A percentile compares a stretch with the other conserved stretches of the same genome.
Conservation (phyloP, 768 basidiomycete species). For the Tylopilus sp. region DNA sequence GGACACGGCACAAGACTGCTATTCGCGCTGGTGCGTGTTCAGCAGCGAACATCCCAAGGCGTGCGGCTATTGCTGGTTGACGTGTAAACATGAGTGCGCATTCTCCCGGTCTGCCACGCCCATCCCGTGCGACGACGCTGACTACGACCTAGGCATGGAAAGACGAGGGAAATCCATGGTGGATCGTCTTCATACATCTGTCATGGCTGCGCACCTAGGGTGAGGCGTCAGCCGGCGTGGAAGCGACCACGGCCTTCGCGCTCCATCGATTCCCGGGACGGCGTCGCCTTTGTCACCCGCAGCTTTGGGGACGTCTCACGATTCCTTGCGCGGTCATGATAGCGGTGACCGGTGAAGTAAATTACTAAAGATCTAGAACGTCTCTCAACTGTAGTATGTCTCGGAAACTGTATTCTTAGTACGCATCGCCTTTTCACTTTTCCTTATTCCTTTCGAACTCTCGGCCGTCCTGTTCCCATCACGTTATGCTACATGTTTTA, state of each 20-base stretch:
- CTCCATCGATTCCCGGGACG: neutral
- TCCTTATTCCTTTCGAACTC: too few relatives aligned
- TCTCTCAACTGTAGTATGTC: neutral
- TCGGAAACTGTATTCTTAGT: neutral
- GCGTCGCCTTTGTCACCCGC: neutral
- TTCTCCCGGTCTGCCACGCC: neutral
- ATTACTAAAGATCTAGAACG: neutral
- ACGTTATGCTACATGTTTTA: too few relatives aligned
- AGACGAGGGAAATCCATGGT: slow-evolving; percentile 28
- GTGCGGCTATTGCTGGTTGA: slow-evolving; percentile 27
- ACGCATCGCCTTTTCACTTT: neutral
- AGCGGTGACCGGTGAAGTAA: neutral
- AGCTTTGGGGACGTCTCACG: slow-evolving; percentile 7
- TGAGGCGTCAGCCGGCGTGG: slow-evolving; percentile 19
- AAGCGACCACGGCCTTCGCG: slow-evolving; percentile 19
- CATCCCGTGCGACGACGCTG: neutral
- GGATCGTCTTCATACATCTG: slow-evolving; percentile 31
- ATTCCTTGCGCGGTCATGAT: slow-evolving; percentile 12
- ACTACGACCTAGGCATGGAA: slow-evolving; percentile 24
- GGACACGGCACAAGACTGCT: slow-evolving; percentile 31
- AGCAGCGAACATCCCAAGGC: slow-evolving; percentile 27
- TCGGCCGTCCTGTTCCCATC: too few relatives aligned
- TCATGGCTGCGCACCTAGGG: slow-evolving; percentile 21
- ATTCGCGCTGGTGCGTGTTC: slow-evolving; percentile 28
- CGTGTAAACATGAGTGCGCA: slow-evolving; percentile 28